Base-by-base conservation (phyloP, 1,139 yeast species). In the Yamadazyma triangularis region DNA sequence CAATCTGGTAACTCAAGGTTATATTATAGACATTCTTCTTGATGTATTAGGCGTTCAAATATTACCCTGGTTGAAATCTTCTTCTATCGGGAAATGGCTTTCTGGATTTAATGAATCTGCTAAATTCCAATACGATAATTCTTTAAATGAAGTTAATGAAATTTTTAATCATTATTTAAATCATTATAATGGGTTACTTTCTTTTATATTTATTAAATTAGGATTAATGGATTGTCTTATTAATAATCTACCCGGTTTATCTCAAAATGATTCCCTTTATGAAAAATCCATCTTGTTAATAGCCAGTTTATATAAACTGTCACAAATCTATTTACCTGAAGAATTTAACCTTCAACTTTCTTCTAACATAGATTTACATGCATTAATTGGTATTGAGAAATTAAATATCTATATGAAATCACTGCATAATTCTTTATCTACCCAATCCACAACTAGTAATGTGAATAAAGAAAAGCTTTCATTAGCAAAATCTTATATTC, bases 11-110 rank as follows among this genome's bases (percentile, higher is more conserved):
- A 62, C 85, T 11, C 73, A 89, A 15, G 83, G 75, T 22, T 71
- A 75, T 23, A 54, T 88, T 4, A 60, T 88, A 44, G 95, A 88
- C 48, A 64, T 88, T 4, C 62, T 89, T 24, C 69, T 81, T 24
- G 89, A 85, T 47, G 59, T 85, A 3, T 62, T 88, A 13, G 57
- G 80, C 34, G 75, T 88, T 6, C 64, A 69, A 42, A 66, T 78
- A 1, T 56, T 85, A 12, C 77, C 85, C 0, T 79, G 86, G 80
- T 52, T 79, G 19, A 45, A 45, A 8, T 50, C 64, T 13, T 52
- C 64, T 6, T 33, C 50, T 1, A 53, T 66, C 20, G 71, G 69
- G 2, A 62, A 60, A n/a, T 40, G 51, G 4, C 41, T 66, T 3
- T 8, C 23, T 3, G 37, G 39, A 24, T 37, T 39, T 26, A 39